These are phyloP conservation scores for Micractinium conductrix DNA, from an alignment of 139 green algal genomes.

Conservation along the genomic window DNA sequence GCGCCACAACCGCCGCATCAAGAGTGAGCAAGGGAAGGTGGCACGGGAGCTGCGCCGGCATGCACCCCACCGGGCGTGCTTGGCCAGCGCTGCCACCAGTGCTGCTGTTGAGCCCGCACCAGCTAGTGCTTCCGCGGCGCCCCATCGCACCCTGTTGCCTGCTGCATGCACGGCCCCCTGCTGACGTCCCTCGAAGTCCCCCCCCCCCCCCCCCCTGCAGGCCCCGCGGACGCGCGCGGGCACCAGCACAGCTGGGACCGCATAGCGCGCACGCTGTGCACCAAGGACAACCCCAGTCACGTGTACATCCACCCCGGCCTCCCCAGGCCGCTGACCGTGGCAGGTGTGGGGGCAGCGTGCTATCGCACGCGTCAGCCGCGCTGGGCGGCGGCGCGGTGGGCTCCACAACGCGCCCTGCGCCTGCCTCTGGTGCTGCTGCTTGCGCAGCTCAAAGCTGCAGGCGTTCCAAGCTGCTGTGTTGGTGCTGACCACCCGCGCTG, in stretches of 20 bases:
- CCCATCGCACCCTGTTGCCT: neutral
- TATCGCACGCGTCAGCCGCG: no score
- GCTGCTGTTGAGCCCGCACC: no score
- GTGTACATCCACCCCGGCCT: neutral
- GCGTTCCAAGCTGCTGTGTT: neutral
- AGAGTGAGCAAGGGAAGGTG: neutral
- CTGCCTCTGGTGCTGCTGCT: neutral
- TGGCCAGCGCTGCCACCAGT: no score
- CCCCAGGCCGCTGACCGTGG: neutral
- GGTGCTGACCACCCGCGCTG: neutral
- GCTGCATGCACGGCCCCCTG: neutral
- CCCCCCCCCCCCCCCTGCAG: neutral
- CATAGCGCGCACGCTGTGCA: neutral
- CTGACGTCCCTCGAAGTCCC: no score
- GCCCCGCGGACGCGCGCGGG: neutral
- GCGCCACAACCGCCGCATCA: neutral
- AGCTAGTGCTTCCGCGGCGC: no score
- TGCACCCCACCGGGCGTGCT: no score
- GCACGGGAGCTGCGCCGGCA: neutral
- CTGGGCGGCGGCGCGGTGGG: no score
- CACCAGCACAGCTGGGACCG: neutral
- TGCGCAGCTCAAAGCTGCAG: neutral
- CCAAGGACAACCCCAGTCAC: neutral
- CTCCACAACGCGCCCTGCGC: neutral
- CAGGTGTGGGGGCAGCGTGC: neutral